Percentiles rank a stretch among this genome's conserved stretches.
These are phyloP conservation scores for Fusarium mangiferae DNA, from an alignment of 2,329 filamentous ascomycete species.

Conservation along the genomic window DNA sequence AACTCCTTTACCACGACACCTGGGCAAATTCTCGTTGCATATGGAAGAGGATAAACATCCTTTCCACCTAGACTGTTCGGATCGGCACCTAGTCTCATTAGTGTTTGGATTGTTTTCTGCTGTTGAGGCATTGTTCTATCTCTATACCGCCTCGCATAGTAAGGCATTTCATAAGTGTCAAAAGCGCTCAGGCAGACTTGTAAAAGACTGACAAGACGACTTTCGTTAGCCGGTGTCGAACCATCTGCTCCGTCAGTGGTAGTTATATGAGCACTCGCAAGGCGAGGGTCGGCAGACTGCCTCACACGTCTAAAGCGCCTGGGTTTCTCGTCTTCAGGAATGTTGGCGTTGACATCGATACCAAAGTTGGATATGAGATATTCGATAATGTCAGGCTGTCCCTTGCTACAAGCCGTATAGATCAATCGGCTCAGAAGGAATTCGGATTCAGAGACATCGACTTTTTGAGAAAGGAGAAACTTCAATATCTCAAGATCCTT, in stretches of 20 bases:
- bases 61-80: neutral
- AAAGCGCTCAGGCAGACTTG: neutral
- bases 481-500: neutral
- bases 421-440: neutral
- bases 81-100: neutral
- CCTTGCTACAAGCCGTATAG: neutral
- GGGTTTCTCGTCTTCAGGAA: neutral
- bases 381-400: neutral
- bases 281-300: too few species aligned
- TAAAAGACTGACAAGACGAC: neutral
- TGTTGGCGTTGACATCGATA: neutral
- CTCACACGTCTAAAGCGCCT: neutral
- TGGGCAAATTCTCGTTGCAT: neutral
- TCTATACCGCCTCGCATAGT: neutral
- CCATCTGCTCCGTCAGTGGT: neutral
- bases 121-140: neutral
- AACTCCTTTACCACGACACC: neutral
- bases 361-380: neutral
- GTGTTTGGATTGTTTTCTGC: neutral
- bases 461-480: neutral
- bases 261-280: too few species aligned
- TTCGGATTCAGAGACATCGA: accelerated
- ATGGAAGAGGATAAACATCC: neutral
- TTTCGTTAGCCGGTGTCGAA: accelerated
- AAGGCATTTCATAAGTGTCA: neutral